These are phyloP conservation scores for Insectozyma bohioensis DNA, from an alignment of 1,139 yeast genomes.

Conservation along the genomic window DNA sequence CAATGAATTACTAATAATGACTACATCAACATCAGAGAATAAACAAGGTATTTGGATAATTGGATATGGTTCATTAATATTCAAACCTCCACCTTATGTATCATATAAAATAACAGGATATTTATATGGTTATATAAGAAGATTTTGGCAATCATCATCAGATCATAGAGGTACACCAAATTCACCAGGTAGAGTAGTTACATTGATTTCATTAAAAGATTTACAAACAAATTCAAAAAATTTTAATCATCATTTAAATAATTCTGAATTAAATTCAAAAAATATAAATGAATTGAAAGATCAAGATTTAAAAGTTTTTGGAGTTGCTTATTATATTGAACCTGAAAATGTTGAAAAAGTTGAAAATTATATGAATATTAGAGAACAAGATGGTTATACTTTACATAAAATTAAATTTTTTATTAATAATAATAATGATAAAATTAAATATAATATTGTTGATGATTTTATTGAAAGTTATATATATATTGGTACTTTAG, in stretches of 20 bases:
- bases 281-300: slow-evolving; percentile 25
- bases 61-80: slow-evolving; percentile 88
- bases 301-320: slow-evolving; percentile 64
- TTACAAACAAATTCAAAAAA: slow-evolving; percentile 34
- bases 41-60: slow-evolving; percentile 67
- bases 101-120: slow-evolving; percentile 69
- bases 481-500: slow-evolving; percentile 82
- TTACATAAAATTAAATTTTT: slow-evolving; percentile 68
- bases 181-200: slow-evolving; percentile 84
- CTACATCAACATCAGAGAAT: background rate
- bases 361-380: slow-evolving; percentile 64
- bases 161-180: slow-evolving; percentile 92
- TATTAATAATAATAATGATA: slow-evolving; percentile 31
- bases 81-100: slow-evolving; percentile 83
- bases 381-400: slow-evolving; percentile 90
- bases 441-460: slow-evolving; percentile 15
- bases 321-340: slow-evolving; percentile 82
- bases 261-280: slow-evolving; percentile 9
- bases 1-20: slow-evolving; percentile 1
- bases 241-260: background rate
- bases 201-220: slow-evolving; percentile 62
- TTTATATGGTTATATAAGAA: slow-evolving; percentile 69
- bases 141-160: slow-evolving; percentile 90
- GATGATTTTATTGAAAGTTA: slow-evolving; percentile 52
- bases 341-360: slow-evolving; percentile 63